These are phyloP conservation scores for Acmispon strigosus DNA, from an alignment of 306 rosid species.

Conservation along the genomic window DNA sequence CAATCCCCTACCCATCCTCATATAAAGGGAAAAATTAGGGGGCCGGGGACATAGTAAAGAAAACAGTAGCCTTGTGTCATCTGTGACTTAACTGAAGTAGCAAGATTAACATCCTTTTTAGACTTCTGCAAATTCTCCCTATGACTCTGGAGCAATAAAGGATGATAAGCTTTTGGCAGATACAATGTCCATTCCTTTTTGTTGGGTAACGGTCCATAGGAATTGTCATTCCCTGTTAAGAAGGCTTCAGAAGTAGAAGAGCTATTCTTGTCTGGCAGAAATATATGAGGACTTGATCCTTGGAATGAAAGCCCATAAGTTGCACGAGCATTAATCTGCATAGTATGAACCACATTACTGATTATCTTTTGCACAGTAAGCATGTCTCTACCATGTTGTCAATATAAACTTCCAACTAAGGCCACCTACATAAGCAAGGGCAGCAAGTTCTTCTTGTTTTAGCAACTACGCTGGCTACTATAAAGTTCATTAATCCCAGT, in stretches of 20 bases:
- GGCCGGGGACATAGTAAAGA: not conserved
- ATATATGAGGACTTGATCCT: slow-evolving; percentile 64
- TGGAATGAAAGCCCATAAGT: slow-evolving; percentile 72
- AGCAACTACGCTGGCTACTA: not conserved
- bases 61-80: slow-evolving; percentile 7
- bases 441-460: not conserved
- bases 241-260: slow-evolving; percentile 27
- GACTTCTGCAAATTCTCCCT: slow-evolving; percentile 52
- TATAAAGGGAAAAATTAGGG: not conserved
- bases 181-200: slow-evolving; percentile 65
- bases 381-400: slow-evolving; percentile 5
- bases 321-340: slow-evolving; percentile 90
- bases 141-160: slow-evolving; percentile 70
- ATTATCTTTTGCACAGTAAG: not conserved
- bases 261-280: slow-evolving; percentile 35
- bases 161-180: slow-evolving; percentile 74
- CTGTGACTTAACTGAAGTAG: slow-evolving; percentile 44
- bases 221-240: slow-evolving; percentile 27
- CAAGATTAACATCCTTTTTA: slow-evolving; percentile 38
- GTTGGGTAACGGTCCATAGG: slow-evolving; percentile 20
- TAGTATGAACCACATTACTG: slow-evolving; percentile 16
- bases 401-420: not conserved
- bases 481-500: not conserved
- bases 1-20: not conserved
- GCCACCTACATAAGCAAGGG: slow-evolving; percentile 16